Conservation (phyloP, 1,139 yeast genomes). For the Kodamaea sp. region DNA sequence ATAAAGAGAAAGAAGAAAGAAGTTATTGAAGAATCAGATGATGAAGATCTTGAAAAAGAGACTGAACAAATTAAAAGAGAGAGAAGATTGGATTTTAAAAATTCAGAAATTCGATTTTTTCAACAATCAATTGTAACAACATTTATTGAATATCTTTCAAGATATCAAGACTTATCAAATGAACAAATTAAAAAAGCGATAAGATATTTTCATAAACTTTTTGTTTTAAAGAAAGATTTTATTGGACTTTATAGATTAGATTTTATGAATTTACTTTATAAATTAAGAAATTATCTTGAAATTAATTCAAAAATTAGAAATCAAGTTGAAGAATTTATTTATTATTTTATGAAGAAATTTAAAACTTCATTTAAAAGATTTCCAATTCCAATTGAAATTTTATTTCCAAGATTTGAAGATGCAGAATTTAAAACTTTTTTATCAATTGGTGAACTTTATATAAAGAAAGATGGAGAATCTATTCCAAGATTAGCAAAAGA, state of each 20-base stretch:
- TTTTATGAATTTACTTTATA: slow-evolving; percentile 49
- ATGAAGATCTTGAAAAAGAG: slow-evolving; percentile 43
- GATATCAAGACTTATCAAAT: slow-evolving; percentile 60
- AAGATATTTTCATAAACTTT: slow-evolving; percentile 67
- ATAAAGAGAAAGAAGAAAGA: slow-evolving; percentile 41
- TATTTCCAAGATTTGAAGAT: slow-evolving; percentile 61
- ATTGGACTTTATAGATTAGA: slow-evolving; percentile 71
- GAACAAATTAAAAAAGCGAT: slow-evolving; percentile 62
- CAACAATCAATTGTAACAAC: slow-evolving; percentile 46
- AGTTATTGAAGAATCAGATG: slow-evolving; percentile 42
- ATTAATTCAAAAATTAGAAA: slow-evolving; percentile 39
- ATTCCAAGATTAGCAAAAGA: slow-evolving; percentile 30
- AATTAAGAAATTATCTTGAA: slow-evolving; percentile 31
- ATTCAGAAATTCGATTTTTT: slow-evolving; percentile 40
- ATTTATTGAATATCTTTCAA: slow-evolving; percentile 47
- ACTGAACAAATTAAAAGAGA: slow-evolving; percentile 39
- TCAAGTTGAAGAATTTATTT: slow-evolving; percentile 64
- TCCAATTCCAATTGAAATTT: slow-evolving; percentile 65
- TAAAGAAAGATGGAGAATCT: slow-evolving; percentile 19
- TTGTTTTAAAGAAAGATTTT: slow-evolving; percentile 57
- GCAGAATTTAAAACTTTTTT: slow-evolving; percentile 34
- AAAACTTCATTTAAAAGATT: slow-evolving; percentile 44
- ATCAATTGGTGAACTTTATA: slow-evolving; percentile 49
- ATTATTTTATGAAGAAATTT: slow-evolving; percentile 64
- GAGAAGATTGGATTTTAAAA: slow-evolving; percentile 46